Base-by-base conservation (phyloP, 139 green algal genomes). In the Coccomyxa sp. region DNA sequence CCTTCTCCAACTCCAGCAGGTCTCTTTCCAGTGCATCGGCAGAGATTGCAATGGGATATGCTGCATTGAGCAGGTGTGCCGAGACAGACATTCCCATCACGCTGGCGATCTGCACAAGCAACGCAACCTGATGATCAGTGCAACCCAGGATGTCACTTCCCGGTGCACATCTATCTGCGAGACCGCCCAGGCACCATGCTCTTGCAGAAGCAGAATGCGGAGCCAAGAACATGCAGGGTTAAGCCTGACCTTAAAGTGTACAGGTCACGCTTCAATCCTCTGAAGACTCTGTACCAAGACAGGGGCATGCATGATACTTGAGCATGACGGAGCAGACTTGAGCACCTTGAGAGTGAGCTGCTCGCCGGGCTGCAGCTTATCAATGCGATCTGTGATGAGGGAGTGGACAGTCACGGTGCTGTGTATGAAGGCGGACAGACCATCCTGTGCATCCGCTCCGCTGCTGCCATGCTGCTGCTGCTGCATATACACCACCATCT, bases 301-400 rank as follows among this genome's bases (percentile, higher is more conserved):
- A n/a, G n/a, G n/a, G n/a, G n/a, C n/a, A n/a, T n/a, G n/a, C n/a
- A n/a, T n/a, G n/a, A n/a, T n/a, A n/a, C n/a, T n/a, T n/a, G n/a
- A n/a, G n/a, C n/a, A n/a, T n/a, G n/a, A n/a, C n/a, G n/a, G n/a
- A n/a, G n/a, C n/a, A n/a, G n/a, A n/a, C n/a, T n/a, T n/a, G n/a
- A n/a, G n/a, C 35, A 79, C 85, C 86, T 94, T 94, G 64, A 95
- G 88, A 0, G 78, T 87, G 6, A 94, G 86, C 81, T 93, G 86
- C 39, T 89, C 81, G 70, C 84, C 81, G 55, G 90, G 88, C 33
- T 81, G 87, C 37, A 95, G 82, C 0, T 82, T 74, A 79, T 95
- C 91, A 68, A 95, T 87, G 70, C 91, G 84, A 73, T 90, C 86
- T 18, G 90, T 91, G 77, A 95, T 89, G 55, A 93, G 86, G 38